Evolutionary conservation across 163 green algal genomes (phyloP).

Genomic region (Scenedesmus sp.): DNA sequence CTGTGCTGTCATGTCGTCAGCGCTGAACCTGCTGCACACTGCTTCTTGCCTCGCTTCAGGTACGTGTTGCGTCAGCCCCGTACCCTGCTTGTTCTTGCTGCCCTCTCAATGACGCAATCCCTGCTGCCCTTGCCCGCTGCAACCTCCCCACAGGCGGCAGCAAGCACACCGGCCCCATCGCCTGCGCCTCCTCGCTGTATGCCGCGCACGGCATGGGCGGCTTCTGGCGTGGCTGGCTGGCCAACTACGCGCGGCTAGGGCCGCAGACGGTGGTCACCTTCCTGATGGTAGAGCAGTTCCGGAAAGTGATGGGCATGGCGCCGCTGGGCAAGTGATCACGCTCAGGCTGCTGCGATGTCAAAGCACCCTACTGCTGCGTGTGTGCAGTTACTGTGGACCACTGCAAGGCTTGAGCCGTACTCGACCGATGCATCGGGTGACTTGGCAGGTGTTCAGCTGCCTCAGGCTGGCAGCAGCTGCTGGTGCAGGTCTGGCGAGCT

Average conservation of each 20-base stretch:
- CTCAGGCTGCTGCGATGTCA: too few relatives aligned
- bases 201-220: constrained; percentile 71
- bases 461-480: not conserved
- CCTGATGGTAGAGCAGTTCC: constrained; percentile 77
- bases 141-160: constrained; percentile 48
- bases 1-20: too few relatives aligned
- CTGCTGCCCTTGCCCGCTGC: not conserved
- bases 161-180: constrained; percentile 61
- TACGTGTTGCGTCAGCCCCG: not conserved
- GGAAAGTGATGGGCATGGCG: constrained; percentile 63
- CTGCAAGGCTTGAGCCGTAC: too few relatives aligned
- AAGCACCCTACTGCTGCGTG: too few relatives aligned
- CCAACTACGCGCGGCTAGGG: constrained; percentile 89
- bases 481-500: not conserved
- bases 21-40: too few relatives aligned
- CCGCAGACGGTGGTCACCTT: constrained; percentile 94
- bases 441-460: too few relatives aligned
- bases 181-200: constrained; percentile 71
- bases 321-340: constrained; percentile 45
- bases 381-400: too few relatives aligned
- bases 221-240: constrained; percentile 90
- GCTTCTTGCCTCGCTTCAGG: too few relatives aligned
- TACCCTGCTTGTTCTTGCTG: not conserved
- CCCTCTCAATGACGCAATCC: too few relatives aligned
- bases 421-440: too few relatives aligned